phyloP scores from a whole-genome alignment of 225 moss, liverwort and hornwort genomes.

The Pseudoscleropodium purum region DNA sequence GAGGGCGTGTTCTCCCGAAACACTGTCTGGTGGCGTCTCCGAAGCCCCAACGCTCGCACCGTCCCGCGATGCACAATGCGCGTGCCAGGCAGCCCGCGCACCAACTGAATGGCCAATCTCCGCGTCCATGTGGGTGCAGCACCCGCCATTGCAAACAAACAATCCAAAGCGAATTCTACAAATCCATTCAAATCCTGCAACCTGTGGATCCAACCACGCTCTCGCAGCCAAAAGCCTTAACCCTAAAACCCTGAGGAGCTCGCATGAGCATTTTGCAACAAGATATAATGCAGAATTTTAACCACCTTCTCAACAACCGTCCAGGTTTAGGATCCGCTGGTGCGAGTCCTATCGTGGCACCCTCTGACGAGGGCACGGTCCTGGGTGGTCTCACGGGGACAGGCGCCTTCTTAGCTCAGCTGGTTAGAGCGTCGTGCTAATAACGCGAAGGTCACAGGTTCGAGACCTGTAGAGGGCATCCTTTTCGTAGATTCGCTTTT shows the following conservation, averaged over 20 bases:
- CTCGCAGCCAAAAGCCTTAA: too few relatives aligned
- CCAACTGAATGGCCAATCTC: slow-evolving; percentile 65
- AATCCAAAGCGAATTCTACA: background rate
- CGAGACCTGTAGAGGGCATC: slow-evolving; percentile 30
- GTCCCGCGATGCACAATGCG: slow-evolving; percentile 79
- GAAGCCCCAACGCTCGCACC: slow-evolving; percentile 73
- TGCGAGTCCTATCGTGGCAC: background rate
- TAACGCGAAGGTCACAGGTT: slow-evolving; percentile 46
- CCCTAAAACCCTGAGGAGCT: too few relatives aligned
- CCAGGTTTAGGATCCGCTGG: fast-evolving
- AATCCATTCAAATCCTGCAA: background rate
- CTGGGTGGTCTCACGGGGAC: fast-evolving
- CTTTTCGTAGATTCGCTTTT: fast-evolving
- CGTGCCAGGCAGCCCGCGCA: slow-evolving; percentile 87
- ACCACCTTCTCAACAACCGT: fast-evolving
- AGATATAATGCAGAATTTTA: fast-evolving
- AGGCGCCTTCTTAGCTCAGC: slow-evolving; percentile 32
- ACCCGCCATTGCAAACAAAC: slow-evolving; percentile 24
- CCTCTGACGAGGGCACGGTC: fast-evolving
- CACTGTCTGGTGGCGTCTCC: slow-evolving; percentile 68
- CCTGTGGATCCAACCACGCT: background rate
- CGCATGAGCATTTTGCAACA: too few relatives aligned
- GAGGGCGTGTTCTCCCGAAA: slow-evolving; percentile 81
- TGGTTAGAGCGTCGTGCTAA: slow-evolving; percentile 37
- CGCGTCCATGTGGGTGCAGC: slow-evolving; percentile 58